Evolutionary conservation across 495 filamentous ascomycete species (phyloP), one percentile per base, ranked within the genome.

Genomic region (Podospora fimiseda): DNA sequence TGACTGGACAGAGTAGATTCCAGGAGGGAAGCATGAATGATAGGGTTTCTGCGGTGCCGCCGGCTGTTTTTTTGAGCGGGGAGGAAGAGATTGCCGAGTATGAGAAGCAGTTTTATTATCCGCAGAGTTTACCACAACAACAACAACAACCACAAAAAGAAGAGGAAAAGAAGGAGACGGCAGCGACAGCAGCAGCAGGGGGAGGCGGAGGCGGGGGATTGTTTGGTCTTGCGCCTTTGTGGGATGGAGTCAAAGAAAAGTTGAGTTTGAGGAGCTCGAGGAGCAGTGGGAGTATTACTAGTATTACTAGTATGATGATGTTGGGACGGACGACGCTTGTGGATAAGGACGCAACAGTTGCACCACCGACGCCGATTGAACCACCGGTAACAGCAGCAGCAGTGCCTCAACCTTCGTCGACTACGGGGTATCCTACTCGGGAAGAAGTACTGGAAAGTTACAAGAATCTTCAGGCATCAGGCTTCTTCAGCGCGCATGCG

Each of bases 1-100:
- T 18, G 22, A 44, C 20, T 7, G 47, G 48, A 19, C 53, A 61
- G 30, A 69, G 65, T 48, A 57, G 79, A 23, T 90, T 90, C 60
- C 66, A 84, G 3, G 87, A 90, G 59, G 87, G 83, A 2, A 86
- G 78, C 50, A 89, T 90, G 86, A 86, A 82, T 62, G 86, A 90
- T 63, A 80, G 84, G 52, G 74, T 78, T 15, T 88, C 84, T 55
- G 75, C 84, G 52, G 80, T 72, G 57, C 87, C 87, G 36, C 87
- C 87, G 8, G 67, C 72, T 24, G 74, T 80, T 39, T 89, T 81
- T 60, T 65, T 84, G 27, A 79, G 20, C 3, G 44, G 44, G 13
- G 23, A 47, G 3, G 23, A 27, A 8, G 23, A 20, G 4, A 22
- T 23, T 0, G 44, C 27, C 11, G 70, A 76, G 44, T 33, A 33